Percentiles rank a stretch among this genome's conserved stretches.
Evolutionary conservation across 1,284 basidiomycete species (phyloP).

Genomic region (Pterula multifida): DNA sequence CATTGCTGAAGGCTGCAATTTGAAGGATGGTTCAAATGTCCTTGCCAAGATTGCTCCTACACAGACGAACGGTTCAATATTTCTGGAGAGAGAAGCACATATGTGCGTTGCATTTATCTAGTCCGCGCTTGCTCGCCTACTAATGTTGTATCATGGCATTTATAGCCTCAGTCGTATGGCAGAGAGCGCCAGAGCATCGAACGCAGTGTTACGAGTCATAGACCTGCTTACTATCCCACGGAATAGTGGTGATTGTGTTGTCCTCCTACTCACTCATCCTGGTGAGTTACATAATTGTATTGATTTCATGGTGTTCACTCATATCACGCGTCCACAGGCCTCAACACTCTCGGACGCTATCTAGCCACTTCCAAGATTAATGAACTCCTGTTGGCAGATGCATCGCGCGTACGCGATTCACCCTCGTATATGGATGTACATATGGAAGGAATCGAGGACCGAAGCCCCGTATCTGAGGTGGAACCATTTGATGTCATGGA

Average conservation of each 20-base stretch:
- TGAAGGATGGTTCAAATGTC: slow-evolving; percentile 56
- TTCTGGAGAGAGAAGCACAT: slow-evolving; percentile 58
- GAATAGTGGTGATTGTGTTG: slow-evolving; percentile 51
- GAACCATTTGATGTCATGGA: slow-evolving; percentile 62
- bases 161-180: slow-evolving; percentile 42
- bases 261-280: slow-evolving; percentile 52
- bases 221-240: slow-evolving; percentile 55
- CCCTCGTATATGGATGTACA: slow-evolving; percentile 35
- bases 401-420: slow-evolving; percentile 26
- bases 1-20: slow-evolving; percentile 51
- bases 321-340: slow-evolving; percentile 5
- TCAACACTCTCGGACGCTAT: slow-evolving; percentile 53
- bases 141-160: too few species aligned
- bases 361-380: slow-evolving; percentile 56
- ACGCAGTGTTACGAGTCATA: slow-evolving; percentile 41
- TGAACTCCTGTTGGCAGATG: slow-evolving; percentile 49
- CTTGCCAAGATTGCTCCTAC: slow-evolving; percentile 61
- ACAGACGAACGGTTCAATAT: slow-evolving; percentile 58
- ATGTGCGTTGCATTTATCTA: slow-evolving; percentile 41
- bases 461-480: slow-evolving; percentile 35
- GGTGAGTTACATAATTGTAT: slow-evolving; percentile 19
- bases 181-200: slow-evolving; percentile 36
- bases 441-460: slow-evolving; percentile 36
- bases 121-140: neutral
- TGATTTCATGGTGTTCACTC: neutral